Conservation (phyloP, 1,139 yeast species). For the Blastobotrys indianensis region DNA sequence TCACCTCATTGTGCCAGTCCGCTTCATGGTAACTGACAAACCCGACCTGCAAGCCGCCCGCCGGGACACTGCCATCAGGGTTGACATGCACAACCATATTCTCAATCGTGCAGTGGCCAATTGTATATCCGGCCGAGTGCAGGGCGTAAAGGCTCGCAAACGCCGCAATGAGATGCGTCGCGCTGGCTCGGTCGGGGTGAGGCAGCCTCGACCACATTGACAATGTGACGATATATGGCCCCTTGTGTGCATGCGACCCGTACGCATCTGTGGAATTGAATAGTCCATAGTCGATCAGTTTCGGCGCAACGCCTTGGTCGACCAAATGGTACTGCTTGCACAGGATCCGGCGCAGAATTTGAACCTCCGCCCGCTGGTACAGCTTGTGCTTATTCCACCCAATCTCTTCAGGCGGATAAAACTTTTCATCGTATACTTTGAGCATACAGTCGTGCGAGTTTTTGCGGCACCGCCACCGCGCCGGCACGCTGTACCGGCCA, state of each 20-base stretch:
- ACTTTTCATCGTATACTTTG: not conserved
- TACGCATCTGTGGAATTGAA: not conserved
- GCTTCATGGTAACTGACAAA: too few species aligned
- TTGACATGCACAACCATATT: not conserved
- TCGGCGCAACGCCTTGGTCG: not conserved
- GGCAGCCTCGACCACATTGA: not conserved
- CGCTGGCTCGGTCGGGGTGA: not conserved
- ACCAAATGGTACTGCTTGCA: not conserved
- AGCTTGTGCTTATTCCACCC: not conserved
- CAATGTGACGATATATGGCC: not conserved
- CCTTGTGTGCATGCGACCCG: not conserved
- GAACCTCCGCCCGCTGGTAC: not conserved
- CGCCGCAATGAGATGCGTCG: not conserved
- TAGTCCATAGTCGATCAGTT: not conserved
- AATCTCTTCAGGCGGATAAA: not conserved
- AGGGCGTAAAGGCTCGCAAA: not conserved
- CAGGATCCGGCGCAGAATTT: not conserved
- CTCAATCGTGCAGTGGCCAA: not conserved
- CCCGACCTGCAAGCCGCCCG: too few species aligned
- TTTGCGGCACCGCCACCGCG: conserved; percentile 1
- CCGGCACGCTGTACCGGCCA: not conserved
- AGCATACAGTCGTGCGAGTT: not conserved
- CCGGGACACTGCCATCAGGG: not conserved
- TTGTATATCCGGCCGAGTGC: not conserved
- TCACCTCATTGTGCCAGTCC: too few species aligned